Base-by-base conservation (phyloP, 805 yeast genomes). In the Jamesozyma jinghongensis region DNA sequence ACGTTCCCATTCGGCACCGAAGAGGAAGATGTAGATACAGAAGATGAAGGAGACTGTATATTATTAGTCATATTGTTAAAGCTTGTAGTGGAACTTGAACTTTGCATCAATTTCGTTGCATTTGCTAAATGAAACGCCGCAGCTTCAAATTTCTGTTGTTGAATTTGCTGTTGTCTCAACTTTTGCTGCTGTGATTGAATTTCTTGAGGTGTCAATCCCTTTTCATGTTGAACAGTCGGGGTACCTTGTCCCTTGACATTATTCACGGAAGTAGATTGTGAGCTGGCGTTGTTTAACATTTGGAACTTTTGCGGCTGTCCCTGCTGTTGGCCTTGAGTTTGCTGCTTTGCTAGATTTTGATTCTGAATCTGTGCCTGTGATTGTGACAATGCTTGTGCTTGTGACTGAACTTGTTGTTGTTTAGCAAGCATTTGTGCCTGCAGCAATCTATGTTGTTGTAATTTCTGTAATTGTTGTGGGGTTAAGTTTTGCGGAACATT, bases 161-260 rank as follows among this genome's bases (percentile, higher is more conserved):
- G 64, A 5, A 56, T 36, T 39, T 59, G 64, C 33, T 59, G 62
- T 40, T 59, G 63, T 44, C 61, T 53, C 39, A 59, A 46, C 37
- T 56, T 52, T 43, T 57, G 63, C 30, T 59, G 64, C 34, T 58
- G 64, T 25, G 46, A 44, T 43, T 59, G 64, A 28, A 59, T 59
- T 22, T 57, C 64, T 37, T 54, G 60, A 8, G 63, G 64, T 2
- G 63, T 58, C 19, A 59, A 44, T 3, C 60, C 62, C 22, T 49
- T 50, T 4, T 48, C 54, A 36, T 48, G 49, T 11, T 26, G 20
- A 16, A 7, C 19, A 11, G 30, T 30, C 4, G 40, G 36, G 7
- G 40, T 19, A 10, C 16, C n/a, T 16, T 35, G 31, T 18, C 37
- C 16, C 4, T 25, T 16, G 7, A 35, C 7, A 11, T 32, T 17